These are phyloP conservation scores for Plantago major DNA, from an alignment of 257 asterid genomes.

Conservation along the genomic window DNA sequence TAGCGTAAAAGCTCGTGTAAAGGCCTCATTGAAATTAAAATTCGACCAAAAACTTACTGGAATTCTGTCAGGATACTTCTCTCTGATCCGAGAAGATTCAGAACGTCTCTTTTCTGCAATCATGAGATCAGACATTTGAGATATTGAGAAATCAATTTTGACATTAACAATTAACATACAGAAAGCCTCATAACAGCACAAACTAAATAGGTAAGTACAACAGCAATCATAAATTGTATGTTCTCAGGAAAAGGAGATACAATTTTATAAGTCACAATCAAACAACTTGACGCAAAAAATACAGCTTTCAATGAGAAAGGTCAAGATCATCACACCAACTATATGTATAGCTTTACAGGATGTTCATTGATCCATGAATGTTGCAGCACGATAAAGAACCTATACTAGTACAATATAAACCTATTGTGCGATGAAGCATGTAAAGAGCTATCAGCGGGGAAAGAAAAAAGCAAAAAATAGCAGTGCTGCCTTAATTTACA, in stretches of 20 bases:
- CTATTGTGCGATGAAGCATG: too few species aligned
- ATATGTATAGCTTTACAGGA: neutral
- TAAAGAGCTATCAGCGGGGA: too few species aligned
- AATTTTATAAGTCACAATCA: neutral
- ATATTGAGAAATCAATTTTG: conserved; percentile 1
- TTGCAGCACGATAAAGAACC: too few species aligned
- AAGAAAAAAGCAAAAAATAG: too few species aligned
- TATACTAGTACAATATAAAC: too few species aligned
- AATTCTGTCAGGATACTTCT: conserved; percentile 65
- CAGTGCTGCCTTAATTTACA: too few species aligned
- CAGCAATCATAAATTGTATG: neutral
- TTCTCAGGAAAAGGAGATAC: neutral
- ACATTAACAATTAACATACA: neutral
- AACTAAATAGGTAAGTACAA: neutral
- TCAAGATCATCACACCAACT: neutral
- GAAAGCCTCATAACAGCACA: neutral
- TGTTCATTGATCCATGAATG: neutral
- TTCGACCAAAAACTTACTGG: conserved; percentile 42
- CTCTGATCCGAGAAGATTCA: conserved; percentile 51
- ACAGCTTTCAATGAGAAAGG: neutral
- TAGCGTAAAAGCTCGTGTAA: neutral
- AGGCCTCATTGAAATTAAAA: neutral
- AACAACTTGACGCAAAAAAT: too few species aligned
- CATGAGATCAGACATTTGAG: conserved; percentile 1
- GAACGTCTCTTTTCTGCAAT: conserved; percentile 51